phyloP scores from a whole-genome alignment of 2,329 filamentous ascomycete species.

The Penicillium expansum region DNA sequence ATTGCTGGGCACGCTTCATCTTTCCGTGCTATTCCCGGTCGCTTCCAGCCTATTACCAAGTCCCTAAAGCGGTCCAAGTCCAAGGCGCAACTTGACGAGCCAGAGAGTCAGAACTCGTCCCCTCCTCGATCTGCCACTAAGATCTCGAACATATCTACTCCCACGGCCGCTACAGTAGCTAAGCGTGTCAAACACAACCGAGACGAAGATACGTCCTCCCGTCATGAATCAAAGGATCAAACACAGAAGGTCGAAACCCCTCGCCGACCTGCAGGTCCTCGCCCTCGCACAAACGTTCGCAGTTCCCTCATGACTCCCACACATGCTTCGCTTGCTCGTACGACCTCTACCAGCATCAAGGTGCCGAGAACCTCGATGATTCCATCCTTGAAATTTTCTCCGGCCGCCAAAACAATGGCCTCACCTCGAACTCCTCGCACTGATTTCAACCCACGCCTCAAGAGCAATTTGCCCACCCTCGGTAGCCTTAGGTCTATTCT shows the following conservation, averaged over 20 bases:
- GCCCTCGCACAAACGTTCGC: constrained; percentile 38
- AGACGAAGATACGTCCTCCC: constrained; percentile 67
- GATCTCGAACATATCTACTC: constrained; percentile 30
- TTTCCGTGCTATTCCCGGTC: constrained; percentile 54
- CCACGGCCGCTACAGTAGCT: constrained; percentile 44
- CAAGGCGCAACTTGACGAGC: constrained; percentile 65
- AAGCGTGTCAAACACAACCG: constrained; percentile 71
- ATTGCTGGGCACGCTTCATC: constrained; percentile 83
- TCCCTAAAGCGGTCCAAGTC: constrained; percentile 54
- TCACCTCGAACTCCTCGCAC: constrained; percentile 45
- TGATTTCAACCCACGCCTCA: constrained; percentile 48
- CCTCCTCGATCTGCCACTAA: constrained; percentile 34
- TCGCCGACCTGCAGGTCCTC: constrained; percentile 25
- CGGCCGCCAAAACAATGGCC: constrained; percentile 52
- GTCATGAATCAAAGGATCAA: constrained; percentile 39
- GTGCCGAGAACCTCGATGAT: constrained; percentile 54
- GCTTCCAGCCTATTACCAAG: constrained; percentile 40
- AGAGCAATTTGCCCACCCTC: constrained; percentile 50
- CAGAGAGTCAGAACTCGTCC: constrained; percentile 46
- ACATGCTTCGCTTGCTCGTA: constrained; percentile 67
- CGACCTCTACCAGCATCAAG: constrained; percentile 51
- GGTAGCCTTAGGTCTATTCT: constrained; percentile 62
- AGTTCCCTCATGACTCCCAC: constrained; percentile 72
- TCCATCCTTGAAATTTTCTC: constrained; percentile 52
- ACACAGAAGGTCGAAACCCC: constrained; percentile 17